A percentile compares a stretch with the other conserved stretches of the same genome.
These are phyloP conservation scores for Trichoderma polysporum DNA, from an alignment of 2,329 filamentous ascomycete species.

Conservation along the genomic window DNA sequence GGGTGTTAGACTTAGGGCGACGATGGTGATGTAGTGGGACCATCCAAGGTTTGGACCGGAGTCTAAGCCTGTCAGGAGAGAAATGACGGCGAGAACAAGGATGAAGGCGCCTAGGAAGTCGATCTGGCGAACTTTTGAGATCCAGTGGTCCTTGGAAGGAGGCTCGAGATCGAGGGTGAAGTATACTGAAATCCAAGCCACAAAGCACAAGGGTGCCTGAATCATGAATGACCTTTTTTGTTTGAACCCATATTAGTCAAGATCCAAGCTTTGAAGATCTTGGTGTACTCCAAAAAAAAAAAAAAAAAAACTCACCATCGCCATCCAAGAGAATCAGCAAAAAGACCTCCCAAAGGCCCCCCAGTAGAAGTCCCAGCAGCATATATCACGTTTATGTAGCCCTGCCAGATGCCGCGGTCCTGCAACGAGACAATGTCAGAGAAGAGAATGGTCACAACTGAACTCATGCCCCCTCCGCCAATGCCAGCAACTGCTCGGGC, in stretches of 20 bases:
- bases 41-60: constrained; percentile 71
- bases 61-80: constrained; percentile 68
- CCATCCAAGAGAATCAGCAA: constrained; percentile 75
- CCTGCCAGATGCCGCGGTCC: constrained; percentile 72
- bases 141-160: constrained; percentile 60
- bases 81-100: constrained; percentile 64
- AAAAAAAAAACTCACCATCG: constrained; percentile 61
- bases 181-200: constrained; percentile 64
- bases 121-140: constrained; percentile 62
- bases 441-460: constrained; percentile 66
- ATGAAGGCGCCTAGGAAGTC: constrained; percentile 71
- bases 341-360: constrained; percentile 67
- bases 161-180: constrained; percentile 65
- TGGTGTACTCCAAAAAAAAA: too few species aligned
- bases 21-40: constrained; percentile 57
- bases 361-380: constrained; percentile 67
- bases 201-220: constrained; percentile 66
- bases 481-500: constrained; percentile 56
- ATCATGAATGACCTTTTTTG: constrained; percentile 64
- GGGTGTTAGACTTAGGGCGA: constrained; percentile 54
- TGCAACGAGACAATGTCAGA: constrained; percentile 66
- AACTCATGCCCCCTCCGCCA: constrained; percentile 71
- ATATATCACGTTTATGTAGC: constrained; percentile 69
- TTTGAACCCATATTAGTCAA: constrained; percentile 4
- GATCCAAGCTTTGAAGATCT: background rate